Evolutionary conservation across 257 asterid species (phyloP), one percentile per base, ranked within the genome.

Genomic region (Voacanga thouarsii): DNA sequence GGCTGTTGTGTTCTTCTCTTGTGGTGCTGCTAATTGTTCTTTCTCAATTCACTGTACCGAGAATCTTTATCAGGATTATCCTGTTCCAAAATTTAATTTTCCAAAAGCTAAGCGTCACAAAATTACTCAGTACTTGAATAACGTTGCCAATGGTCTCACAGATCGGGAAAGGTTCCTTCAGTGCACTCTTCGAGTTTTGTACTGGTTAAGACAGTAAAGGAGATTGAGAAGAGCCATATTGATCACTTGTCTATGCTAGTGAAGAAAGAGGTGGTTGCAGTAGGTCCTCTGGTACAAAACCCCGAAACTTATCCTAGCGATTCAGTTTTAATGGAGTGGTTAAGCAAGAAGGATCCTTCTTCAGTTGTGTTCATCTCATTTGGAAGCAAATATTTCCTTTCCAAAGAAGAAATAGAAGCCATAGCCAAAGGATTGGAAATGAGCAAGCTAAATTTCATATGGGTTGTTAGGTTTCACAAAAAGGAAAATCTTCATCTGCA

Each of bases 301-400:
- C 72, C 75, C 19, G 78, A 24, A 5, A 18, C 16, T 2, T 23
- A 19, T n/a, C 12, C 73, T 30, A 56, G 59, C 7, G 71, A 80
- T 33, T 41, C 24, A 0, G 55, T 24, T 10, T 39, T 80, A 60
- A 41, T 80, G 44, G 72, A 80, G 23, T 80, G 83, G 80, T 33
- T 75, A 21, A 56, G 53, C 61, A 80, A 80, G 61, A 75, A 61
- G 16, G 65, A 70, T 26, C 23, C 57, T 41, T n/a, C 44, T 10
- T 80, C 83, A 10, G 72, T 66, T 11, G 83, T 80, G 56, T 68
- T 75, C 23, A 67, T 75, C 76, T 80, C 79, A 11, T 80, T 75
- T 50, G 80, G 80, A 70, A 74, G 45, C 14, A 77, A 80, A 68
- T 75, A 53, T 55, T 80, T 80, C 37, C 80, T 80, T 26, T 68